Percentiles rank a stretch among this genome's conserved stretches.
phyloP scores from a whole-genome alignment of 179 eudicot genomes.

The Patellifolia procumbens region DNA sequence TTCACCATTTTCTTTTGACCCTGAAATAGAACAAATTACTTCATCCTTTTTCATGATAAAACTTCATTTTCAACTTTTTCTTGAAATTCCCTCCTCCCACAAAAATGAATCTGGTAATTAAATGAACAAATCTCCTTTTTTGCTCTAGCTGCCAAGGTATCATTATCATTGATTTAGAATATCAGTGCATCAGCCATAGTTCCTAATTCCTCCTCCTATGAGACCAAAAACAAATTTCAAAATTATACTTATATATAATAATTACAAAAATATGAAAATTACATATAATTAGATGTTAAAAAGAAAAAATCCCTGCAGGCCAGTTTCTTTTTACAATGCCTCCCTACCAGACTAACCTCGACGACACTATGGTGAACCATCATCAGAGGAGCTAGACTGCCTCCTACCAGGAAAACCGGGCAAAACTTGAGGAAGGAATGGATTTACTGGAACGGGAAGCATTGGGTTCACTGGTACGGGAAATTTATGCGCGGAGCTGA shows the following conservation, averaged over 20 bases:
- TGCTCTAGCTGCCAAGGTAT: neutral
- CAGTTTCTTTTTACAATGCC: slow-evolving; percentile 38
- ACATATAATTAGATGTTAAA: slow-evolving; percentile 29
- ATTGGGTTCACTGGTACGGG: slow-evolving; percentile 84
- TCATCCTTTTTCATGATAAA: neutral
- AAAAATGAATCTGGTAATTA: neutral
- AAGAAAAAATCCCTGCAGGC: slow-evolving; percentile 31
- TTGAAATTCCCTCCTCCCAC: no score
- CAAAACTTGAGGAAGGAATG: slow-evolving; percentile 52
- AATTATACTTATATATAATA: slow-evolving; percentile 38
- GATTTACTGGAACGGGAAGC: slow-evolving; percentile 81
- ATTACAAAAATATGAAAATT: slow-evolving; percentile 35
- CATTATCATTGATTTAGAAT: neutral
- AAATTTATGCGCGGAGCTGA: slow-evolving; percentile 61
- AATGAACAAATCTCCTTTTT: neutral
- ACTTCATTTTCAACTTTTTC: neutral
- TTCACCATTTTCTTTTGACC: neutral
- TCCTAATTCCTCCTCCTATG: neutral
- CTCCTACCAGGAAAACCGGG: slow-evolving; percentile 45
- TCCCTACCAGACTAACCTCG: slow-evolving; percentile 28
- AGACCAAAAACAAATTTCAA: slow-evolving; percentile 26
- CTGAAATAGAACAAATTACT: neutral
- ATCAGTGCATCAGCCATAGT: neutral
- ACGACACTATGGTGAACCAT: slow-evolving; percentile 43
- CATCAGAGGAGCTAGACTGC: slow-evolving; percentile 56